Conservation (phyloP, 192 early-diverging fungal genomes). For the Irineochytrium annulatum region DNA sequence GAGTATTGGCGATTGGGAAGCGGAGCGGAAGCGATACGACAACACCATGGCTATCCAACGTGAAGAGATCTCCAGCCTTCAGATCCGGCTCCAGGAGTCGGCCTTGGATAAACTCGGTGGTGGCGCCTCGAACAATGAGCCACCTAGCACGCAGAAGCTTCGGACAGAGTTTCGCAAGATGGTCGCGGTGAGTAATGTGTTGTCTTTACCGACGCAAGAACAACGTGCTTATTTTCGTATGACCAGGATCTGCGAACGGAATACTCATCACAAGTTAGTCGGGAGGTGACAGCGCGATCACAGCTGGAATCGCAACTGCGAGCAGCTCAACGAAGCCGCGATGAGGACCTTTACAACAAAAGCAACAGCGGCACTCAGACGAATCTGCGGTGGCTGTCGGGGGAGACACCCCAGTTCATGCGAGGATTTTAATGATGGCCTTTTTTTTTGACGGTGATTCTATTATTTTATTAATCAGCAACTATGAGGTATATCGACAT, state of each 20-base stretch:
- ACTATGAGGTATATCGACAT: no score
- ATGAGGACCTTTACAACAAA: conserved; percentile 12
- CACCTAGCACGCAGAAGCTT: conserved; percentile 16
- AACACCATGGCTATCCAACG: conserved; percentile 7
- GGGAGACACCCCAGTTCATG: conserved; percentile 5
- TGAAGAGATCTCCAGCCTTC: conserved; percentile 18
- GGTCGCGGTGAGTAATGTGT: conserved; percentile 17
- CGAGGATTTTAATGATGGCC: no score
- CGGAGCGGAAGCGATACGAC: conserved; percentile 20
- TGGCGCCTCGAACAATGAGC: conserved; percentile 2
- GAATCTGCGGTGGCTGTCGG: conserved; percentile 6
- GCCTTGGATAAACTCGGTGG: conserved; percentile 24
- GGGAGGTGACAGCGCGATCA: conserved; percentile 7
- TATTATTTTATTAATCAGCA: no score
- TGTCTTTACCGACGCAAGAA: not conserved
- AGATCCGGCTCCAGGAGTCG: conserved; percentile 22
- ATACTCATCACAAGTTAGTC: conserved; percentile 15
- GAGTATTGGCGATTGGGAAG: conserved; percentile 13
- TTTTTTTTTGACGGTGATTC: no score
- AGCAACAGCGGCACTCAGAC: conserved; percentile 14
- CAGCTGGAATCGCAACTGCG: conserved; percentile 13
- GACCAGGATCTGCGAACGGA: conserved; percentile 13
- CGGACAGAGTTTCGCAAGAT: conserved; percentile 36
- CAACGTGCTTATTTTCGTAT: not conserved
- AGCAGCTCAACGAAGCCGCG: not conserved